These are phyloP conservation scores for Cystobasidium slooffiae DNA, from an alignment of 1,284 basidiomycete genomes.

Conservation along the genomic window DNA sequence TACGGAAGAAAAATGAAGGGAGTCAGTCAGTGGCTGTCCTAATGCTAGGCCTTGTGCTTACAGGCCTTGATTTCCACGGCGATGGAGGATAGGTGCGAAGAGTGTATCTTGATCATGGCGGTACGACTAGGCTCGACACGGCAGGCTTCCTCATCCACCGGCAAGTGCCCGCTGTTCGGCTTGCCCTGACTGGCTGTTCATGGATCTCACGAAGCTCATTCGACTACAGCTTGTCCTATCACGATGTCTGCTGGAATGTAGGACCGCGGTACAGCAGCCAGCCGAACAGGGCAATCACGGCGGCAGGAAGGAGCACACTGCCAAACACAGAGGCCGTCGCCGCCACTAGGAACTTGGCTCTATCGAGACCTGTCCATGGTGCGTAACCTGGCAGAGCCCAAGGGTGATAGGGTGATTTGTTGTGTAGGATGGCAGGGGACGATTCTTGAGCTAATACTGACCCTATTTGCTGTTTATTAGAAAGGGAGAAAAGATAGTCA, in stretches of 20 bases:
- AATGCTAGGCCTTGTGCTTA: slow-evolving; percentile 15
- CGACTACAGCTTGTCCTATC: not conserved
- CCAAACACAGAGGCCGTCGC: slow-evolving; percentile 24
- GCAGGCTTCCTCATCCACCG: not conserved
- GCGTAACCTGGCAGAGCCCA: slow-evolving; percentile 30
- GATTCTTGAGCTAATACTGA: slow-evolving; percentile 47
- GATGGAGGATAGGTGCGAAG: not conserved
- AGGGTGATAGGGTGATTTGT: slow-evolving; percentile 25
- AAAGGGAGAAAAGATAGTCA: not conserved
- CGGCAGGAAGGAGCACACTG: slow-evolving; percentile 22
- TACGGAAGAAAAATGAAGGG: not conserved
- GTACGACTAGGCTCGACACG: not conserved
- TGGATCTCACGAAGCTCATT: not conserved
- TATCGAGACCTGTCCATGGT: slow-evolving; percentile 6
- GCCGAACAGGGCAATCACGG: slow-evolving; percentile 32
- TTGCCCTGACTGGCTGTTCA: not conserved
- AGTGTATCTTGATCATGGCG: not conserved
- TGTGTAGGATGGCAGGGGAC: slow-evolving; percentile 15
- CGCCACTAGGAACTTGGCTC: slow-evolving; percentile 23
- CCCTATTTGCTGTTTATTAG: slow-evolving; percentile 48
- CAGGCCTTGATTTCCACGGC: slow-evolving; percentile 2
- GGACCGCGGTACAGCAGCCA: slow-evolving; percentile 42
- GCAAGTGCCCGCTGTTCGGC: not conserved
- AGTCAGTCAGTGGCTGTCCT: slow-evolving; percentile 32
- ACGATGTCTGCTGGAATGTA: slow-evolving; percentile 36